Conservation (phyloP, 257 asterid species). For the Henckelia pumila region DNA sequence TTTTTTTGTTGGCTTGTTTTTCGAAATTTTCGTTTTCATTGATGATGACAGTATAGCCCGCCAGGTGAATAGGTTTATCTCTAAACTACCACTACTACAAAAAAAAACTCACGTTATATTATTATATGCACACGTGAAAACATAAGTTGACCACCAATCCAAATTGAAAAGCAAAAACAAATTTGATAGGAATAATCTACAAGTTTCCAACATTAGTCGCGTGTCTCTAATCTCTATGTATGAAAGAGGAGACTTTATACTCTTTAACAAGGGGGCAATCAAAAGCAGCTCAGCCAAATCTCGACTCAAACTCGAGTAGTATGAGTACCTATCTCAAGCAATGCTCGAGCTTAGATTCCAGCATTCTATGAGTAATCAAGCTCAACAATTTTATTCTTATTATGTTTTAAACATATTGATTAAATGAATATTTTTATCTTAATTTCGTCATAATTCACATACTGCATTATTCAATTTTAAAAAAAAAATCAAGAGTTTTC, state of each 20-base stretch:
- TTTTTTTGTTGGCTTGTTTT: too few species aligned
- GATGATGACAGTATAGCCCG: neutral
- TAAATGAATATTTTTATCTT: too few species aligned
- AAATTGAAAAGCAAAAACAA: neutral
- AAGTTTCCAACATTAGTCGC: too few species aligned
- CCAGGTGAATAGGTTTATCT: neutral
- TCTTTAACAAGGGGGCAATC: neutral
- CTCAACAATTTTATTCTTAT: neutral
- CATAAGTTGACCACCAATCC: neutral
- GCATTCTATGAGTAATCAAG: neutral
- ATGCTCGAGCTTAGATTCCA: neutral
- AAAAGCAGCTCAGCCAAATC: neutral
- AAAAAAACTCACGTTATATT: neutral
- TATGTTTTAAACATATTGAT: neutral
- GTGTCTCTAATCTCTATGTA: too few species aligned
- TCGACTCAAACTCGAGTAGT: neutral
- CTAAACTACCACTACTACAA: too few species aligned
- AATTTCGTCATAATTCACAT: neutral
- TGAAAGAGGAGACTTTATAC: too few species aligned
- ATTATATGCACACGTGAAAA: neutral
- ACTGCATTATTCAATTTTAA: neutral
- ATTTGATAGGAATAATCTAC: neutral
- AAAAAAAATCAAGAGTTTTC: too few species aligned
- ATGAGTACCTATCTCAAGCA: neutral
- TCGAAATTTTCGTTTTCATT: too few species aligned